These are phyloP conservation scores for Geoglossum glabrum DNA, from an alignment of 495 filamentous ascomycete species.

Conservation along the genomic window DNA sequence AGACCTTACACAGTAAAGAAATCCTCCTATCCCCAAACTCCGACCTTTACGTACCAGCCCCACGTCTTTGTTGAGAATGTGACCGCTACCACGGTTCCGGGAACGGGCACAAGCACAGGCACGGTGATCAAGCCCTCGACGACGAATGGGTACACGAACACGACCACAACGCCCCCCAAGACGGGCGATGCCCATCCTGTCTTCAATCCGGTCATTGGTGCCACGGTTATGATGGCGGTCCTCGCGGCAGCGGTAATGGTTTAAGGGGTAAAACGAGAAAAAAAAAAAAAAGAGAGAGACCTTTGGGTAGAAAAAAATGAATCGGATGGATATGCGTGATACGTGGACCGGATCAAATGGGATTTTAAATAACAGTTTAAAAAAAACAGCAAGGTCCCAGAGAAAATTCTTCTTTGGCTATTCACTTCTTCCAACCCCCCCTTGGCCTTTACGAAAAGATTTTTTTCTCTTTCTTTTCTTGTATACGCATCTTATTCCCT, in stretches of 20 bases:
- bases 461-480: not conserved
- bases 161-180: not conserved
- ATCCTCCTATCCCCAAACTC: not conserved
- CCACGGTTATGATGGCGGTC: not conserved
- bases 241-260: not conserved
- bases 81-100: not conserved
- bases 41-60: not conserved
- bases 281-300: not conserved
- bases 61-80: conserved; percentile 3
- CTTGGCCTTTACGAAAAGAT: too few relatives aligned
- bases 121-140: not conserved
- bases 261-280: not conserved
- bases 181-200: not conserved
- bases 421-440: too few relatives aligned
- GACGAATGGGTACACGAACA: not conserved
- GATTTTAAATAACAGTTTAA: too few relatives aligned
- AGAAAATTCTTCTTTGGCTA: too few relatives aligned
- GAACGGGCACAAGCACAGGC: not conserved
- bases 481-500: too few relatives aligned
- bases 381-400: too few relatives aligned
- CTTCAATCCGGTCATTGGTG: not conserved
- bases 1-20: too few relatives aligned
- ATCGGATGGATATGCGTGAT: too few relatives aligned
- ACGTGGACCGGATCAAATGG: too few relatives aligned
- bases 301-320: not conserved